Evolutionary conservation across 2,329 filamentous ascomycete genomes (phyloP), one percentile per base, ranked within the genome.

Genomic region (Didymella exigua): DNA sequence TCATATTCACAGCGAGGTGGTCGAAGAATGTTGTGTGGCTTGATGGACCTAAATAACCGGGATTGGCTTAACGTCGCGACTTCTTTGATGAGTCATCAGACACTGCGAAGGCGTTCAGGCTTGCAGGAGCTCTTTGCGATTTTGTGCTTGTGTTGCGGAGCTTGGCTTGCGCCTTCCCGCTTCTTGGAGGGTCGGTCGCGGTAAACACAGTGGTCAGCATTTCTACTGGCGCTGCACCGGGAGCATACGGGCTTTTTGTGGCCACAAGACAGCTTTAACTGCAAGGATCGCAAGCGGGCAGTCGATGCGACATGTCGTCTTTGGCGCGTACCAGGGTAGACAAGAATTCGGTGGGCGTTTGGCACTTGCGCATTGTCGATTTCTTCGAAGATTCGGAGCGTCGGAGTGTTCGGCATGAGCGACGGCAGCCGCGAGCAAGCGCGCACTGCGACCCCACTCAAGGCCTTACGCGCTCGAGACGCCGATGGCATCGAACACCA

Each of bases 21-120:
- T 69, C 61, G 55, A 75, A 73, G 16, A 75, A 65, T 13, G 69
- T 60, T 8, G 66, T 63, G 46, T 71, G 66, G 49, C 69, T 73
- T 5, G 69, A 71, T 2, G 60, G 60, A 19, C 71, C 72, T 8
- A 71, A 60, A 36, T 68, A 74, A 4, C 70, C 70, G 19, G 71
- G 70, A 54, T 74, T 75, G 0, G 72, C 71, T 58, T 59, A 54
- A 10, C 27, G 34, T 4, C 21, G 29, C 19, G 46, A 30, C 27
- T 41, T 49, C n/a, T 21, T 40, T n/a, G 36, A 41, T 9, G 9
- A 10, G 10, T 18, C 9, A 6, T 49, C 36, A 13, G 19, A 33
- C 2, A 14, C 14, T 3, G n/a, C 8, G 11, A 19, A 18, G 5
- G 18, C 10, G n/a, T 10, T 10, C 11, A 26, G 10, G 8, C 8